Base-by-base conservation (phyloP, 164 flowering plant species). In the Akebia trifoliata region DNA sequence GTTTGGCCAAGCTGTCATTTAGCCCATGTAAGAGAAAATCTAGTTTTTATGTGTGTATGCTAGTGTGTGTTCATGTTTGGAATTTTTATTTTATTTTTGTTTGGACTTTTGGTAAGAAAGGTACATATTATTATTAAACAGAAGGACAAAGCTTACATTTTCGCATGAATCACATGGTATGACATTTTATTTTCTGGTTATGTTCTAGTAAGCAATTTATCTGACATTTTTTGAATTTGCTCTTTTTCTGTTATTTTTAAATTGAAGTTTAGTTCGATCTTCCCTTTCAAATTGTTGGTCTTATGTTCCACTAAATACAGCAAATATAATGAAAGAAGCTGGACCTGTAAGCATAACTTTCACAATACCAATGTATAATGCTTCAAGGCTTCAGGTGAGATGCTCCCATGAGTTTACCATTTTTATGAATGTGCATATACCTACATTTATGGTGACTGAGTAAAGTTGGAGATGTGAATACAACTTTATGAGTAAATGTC, bases 321-420 rank as follows among this genome's bases (percentile, higher is more conserved):
- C 83, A 49, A 86, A 88, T 62, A 77, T 91, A 37, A 77, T 82
- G 9, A 86, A 73, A 66, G 97, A 86, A 80, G 81, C 86, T 63
- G 97, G 96, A 50, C 96, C 98, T 31, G 92, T 88, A 42, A 83
- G 86, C 78, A 84, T 88, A 90, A 86, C 82, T 38, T 88, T 91
- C 73, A 82, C 86, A 30, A 86, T 87, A 59, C 96, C 96, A 4
- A 86, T 88, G 95, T 80, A 86, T 61, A 88, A 86, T 77, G 81
- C 83, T 63, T 91, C 96, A 39, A 77, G 76, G 66, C 91, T 88
- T 70, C 93, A 88, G 93, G 98, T 83, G 68, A 62, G 67, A 11
- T 40, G 50, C 17, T 52, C 25, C 24, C 20, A 51, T 29, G 46
- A 25, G 29, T 11, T 17, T 51, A 15, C 25, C 20, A 7, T 14